Base-by-base conservation (phyloP, 495 filamentous ascomycete genomes). In the Astrothelium macrocarpum region DNA sequence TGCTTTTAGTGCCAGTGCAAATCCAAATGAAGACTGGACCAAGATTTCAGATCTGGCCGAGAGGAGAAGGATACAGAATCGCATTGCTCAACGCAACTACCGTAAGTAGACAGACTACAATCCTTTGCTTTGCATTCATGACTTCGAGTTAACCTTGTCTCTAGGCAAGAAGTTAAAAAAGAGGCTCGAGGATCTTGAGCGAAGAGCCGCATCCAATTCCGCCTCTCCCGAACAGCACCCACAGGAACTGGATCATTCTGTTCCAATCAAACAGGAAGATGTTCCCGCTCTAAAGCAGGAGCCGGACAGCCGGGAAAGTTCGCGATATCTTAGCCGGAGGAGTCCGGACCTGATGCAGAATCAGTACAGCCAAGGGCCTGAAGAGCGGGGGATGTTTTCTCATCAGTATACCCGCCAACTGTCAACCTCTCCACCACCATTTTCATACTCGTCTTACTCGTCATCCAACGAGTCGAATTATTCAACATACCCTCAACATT, bases 111-210 rank as follows among this genome's bases (percentile, higher is more conserved):
- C 26, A 29, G 26, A 2, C 5, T 28, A 7, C 12, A 28, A 56
- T 26, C 10, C 0, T n/a, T 10, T 29, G 2, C 10, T 16, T 25
- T 56, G 5, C 9, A 3, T 10, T 26, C 12, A 0, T 28, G 26
- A 16, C 16, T 7, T 43, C 25, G 25, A 23, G n/a, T 26, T 32
- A 36, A 60, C 28, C 3, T 23, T 20, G 10, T 60, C 11, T 63
- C n/a, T 74, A 97, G 93, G 93, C 82, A 96, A 97, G 83, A 98
- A 97, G 84, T 84, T 98, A 63, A 98, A 98, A 89, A 90, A 89
- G 76, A 85, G 93, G 71, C 81, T 98, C 72, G 93, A 98, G 77
- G 94, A 98, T 68, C 85, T 98, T 62, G 94, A 98, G 80, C 84
- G 91, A 68, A 84, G 93, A 66, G 94, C 94, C 31, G 90, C 89